Evolutionary conservation across 371 early-diverging fungal genomes (phyloP), one percentile per base, ranked within the genome.

Genomic region (Zychaea mexicana): DNA sequence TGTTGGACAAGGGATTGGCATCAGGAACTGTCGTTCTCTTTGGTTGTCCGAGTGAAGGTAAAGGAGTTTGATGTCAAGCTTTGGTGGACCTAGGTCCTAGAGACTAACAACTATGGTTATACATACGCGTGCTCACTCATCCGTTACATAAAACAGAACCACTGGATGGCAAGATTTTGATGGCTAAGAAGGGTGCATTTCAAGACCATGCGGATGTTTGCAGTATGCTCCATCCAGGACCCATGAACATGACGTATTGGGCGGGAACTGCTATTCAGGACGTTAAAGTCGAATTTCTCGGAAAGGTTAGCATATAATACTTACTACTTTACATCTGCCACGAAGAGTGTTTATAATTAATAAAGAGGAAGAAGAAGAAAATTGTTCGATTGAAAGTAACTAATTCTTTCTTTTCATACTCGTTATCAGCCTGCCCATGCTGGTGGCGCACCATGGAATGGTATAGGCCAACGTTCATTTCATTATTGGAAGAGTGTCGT

Each of bases 21-120:
- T 67, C 77, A 12, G 92, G 88, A 38, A 78, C 77, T 27, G 85
- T 92, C 61, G 80, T 81, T 58, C 70, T 93, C 45, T 90, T 87
- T 74, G 94, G 92, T 32, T 90, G 91, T 2, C 93, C 94, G 1
- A 92, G 87, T 15, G 93, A 94, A 76, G 90, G 62, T 62, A 62
- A 5, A 22, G n/a, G n/a, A n/a, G n/a, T n/a, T n/a, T n/a, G n/a
- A n/a, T n/a, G n/a, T n/a, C n/a, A n/a, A n/a, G n/a, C n/a, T n/a
- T n/a, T n/a, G n/a, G n/a, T n/a, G n/a, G n/a, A n/a, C n/a, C n/a
- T n/a, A n/a, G n/a, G n/a, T n/a, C n/a, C n/a, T n/a, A n/a, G n/a
- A n/a, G n/a, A n/a, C n/a, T n/a, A n/a, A n/a, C n/a, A n/a, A n/a
- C n/a, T n/a, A n/a, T n/a, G n/a, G n/a, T n/a, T n/a, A n/a, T n/a